These are phyloP conservation scores for Lavandula angustifolia DNA, from an alignment of 257 asterid genomes.

Conservation along the genomic window DNA sequence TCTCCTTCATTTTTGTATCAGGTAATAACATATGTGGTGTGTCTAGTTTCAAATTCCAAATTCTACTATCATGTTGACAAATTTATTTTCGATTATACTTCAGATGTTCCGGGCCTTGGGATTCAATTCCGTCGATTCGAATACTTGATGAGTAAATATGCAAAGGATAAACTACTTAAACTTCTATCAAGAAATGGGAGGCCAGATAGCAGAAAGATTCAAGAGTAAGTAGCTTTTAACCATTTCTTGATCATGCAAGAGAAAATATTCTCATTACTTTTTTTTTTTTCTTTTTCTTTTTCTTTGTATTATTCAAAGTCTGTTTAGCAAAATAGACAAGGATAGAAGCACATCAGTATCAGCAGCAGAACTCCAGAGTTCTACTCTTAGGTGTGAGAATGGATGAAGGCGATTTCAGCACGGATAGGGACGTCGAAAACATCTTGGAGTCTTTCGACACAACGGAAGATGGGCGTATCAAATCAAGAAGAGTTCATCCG, in stretches of 20 bases:
- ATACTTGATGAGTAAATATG: slow-evolving; percentile 50
- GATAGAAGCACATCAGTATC: slow-evolving; percentile 41
- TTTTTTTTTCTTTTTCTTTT: too few relatives aligned
- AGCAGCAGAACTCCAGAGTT: slow-evolving; percentile 54
- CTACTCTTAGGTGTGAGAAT: slow-evolving; percentile 50
- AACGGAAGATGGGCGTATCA: slow-evolving; percentile 43
- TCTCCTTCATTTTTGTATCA: not conserved
- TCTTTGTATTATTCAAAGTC: slow-evolving; percentile 29
- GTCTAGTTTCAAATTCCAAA: too few relatives aligned
- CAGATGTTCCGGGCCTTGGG: slow-evolving; percentile 64
- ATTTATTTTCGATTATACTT: not conserved
- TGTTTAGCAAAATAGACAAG: slow-evolving; percentile 44
- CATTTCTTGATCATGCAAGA: too few relatives aligned
- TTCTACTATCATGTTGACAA: not conserved
- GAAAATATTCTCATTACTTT: not conserved
- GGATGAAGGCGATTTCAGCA: slow-evolving; percentile 43
- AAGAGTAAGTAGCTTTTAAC: slow-evolving; percentile 38
- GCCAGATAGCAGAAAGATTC: slow-evolving; percentile 47
- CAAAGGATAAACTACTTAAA: slow-evolving; percentile 49
- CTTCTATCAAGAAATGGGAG: slow-evolving; percentile 50
- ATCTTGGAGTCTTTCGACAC: slow-evolving; percentile 49
- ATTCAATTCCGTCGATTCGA: slow-evolving; percentile 55
- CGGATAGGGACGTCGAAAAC: slow-evolving; percentile 48
- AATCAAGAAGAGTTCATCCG: slow-evolving; percentile 44
- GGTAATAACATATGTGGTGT: too few relatives aligned